Conservation (phyloP, 768 basidiomycete genomes). For the Mycena alexandri region DNA sequence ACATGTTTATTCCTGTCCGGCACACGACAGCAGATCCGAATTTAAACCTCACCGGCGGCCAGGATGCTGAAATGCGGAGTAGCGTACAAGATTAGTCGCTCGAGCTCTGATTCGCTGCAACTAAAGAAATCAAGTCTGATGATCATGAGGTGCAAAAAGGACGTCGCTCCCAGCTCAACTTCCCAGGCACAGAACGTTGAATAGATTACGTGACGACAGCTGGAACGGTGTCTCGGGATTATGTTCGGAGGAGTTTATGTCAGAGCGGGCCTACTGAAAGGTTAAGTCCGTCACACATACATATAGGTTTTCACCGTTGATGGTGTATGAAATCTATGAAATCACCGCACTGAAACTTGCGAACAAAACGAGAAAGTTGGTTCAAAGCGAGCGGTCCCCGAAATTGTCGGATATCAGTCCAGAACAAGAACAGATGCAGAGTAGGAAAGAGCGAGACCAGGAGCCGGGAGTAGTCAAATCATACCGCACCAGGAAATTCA, state of each 20-base stretch:
- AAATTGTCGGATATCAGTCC: neutral
- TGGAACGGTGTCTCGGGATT: neutral
- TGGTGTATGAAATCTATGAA: no score
- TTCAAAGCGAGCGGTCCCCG: neutral
- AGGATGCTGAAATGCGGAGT: no score
- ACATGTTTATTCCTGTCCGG: no score
- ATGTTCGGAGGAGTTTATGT: slow-evolving; percentile 2
- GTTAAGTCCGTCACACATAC: slow-evolving; percentile 3
- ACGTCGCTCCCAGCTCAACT: no score
- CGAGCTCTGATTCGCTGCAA: no score
- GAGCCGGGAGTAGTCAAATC: no score
- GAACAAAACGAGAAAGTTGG: neutral
- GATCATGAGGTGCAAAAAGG: no score
- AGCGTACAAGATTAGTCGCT: no score
- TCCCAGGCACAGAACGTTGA: neutral
- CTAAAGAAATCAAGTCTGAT: no score
- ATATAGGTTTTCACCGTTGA: neutral
- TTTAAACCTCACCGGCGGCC: no score
- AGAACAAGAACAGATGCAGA: neutral
- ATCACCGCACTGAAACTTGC: neutral
- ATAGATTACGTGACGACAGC: slow-evolving; percentile 5
- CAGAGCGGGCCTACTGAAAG: neutral
- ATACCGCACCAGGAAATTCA: neutral
- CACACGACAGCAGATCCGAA: no score
- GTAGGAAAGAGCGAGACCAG: no score